A percentile compares a stretch with the other conserved stretches of the same genome.
phyloP scores from a whole-genome alignment of 2,329 filamentous ascomycete species.

The Fusarium xyrophilum region DNA sequence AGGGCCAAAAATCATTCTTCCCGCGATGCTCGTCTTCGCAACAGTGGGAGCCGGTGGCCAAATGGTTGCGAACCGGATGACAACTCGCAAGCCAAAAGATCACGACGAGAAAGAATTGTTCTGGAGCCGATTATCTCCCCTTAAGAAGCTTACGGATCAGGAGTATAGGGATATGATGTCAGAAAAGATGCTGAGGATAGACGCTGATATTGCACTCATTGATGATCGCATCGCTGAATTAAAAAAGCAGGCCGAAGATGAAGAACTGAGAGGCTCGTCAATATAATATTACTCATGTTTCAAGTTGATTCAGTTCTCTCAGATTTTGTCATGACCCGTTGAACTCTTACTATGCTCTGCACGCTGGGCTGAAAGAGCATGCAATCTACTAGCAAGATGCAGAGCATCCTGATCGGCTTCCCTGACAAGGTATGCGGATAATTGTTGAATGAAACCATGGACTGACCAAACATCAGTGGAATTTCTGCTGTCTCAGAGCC shows the following conservation, averaged over 20 bases:
- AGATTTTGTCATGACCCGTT: not conserved
- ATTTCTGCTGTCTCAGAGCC: not conserved
- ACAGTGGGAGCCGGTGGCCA: constrained; percentile 52
- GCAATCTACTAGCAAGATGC: constrained; percentile 4
- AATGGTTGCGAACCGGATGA: constrained; percentile 45
- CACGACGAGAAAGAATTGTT: constrained; percentile 53
- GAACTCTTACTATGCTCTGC: not conserved
- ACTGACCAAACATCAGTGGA: not conserved
- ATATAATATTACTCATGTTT: constrained; percentile 5
- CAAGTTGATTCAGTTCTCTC: not conserved
- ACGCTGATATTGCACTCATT: constrained; percentile 78
- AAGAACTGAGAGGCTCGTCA: constrained; percentile 13
- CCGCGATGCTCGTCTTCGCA: constrained; percentile 58
- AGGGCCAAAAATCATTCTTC: constrained; percentile 60
- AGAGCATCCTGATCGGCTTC: constrained; percentile 1
- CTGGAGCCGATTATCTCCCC: constrained; percentile 73
- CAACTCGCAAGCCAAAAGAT: constrained; percentile 35
- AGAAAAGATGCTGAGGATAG: constrained; percentile 73
- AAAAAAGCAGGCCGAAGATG: constrained; percentile 21
- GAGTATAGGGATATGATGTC: constrained; percentile 75
- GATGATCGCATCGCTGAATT: constrained; percentile 72
- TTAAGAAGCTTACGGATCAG: constrained; percentile 73
- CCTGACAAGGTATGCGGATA: not conserved
- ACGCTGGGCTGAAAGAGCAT: not conserved
- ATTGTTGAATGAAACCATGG: not conserved